These are phyloP conservation scores for Cercospora beticola DNA, from an alignment of 2,329 filamentous ascomycete genomes.

Conservation along the genomic window DNA sequence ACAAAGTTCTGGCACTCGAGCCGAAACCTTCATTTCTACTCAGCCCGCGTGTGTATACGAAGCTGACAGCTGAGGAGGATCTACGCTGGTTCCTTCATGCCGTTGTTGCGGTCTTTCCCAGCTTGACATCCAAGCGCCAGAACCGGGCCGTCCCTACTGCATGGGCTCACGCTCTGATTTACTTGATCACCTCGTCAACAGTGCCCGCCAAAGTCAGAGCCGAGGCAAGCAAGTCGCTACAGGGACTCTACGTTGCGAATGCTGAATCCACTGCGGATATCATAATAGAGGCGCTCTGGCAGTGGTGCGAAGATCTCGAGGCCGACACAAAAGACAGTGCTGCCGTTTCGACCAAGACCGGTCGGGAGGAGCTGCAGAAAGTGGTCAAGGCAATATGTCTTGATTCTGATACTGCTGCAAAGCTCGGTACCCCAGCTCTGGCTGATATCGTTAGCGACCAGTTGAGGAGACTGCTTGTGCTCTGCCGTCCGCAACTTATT, in stretches of 20 bases:
- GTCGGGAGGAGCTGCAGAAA: slow-evolving; percentile 62
- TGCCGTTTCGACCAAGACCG: slow-evolving; percentile 64
- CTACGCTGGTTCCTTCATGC: slow-evolving; percentile 73
- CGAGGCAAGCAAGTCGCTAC: slow-evolving; percentile 61
- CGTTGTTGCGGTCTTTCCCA: slow-evolving; percentile 58
- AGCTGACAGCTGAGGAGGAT: slow-evolving; percentile 72
- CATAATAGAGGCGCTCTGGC: slow-evolving; percentile 69
- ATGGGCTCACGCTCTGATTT: slow-evolving; percentile 87
- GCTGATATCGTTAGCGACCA: slow-evolving; percentile 62
- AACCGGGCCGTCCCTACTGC: slow-evolving; percentile 33
- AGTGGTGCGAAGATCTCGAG: slow-evolving; percentile 69
- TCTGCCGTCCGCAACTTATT: slow-evolving; percentile 76
- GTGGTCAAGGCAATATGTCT: slow-evolving; percentile 65
- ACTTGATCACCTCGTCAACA: slow-evolving; percentile 64
- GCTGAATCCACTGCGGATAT: slow-evolving; percentile 61
- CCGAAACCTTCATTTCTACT: slow-evolving; percentile 86
- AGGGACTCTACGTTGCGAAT: slow-evolving; percentile 62
- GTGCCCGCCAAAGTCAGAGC: slow-evolving; percentile 64
- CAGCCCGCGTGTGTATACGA: slow-evolving; percentile 80
- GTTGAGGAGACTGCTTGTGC: slow-evolving; percentile 72
- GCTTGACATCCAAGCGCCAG: slow-evolving; percentile 39
- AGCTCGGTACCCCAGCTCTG: slow-evolving; percentile 47
- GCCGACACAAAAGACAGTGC: slow-evolving; percentile 75
- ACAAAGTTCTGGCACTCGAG: slow-evolving; percentile 66
- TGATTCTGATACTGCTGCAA: slow-evolving; percentile 51